Evolutionary conservation across 2,329 filamentous ascomycete genomes (phyloP).

Genomic region (Emydomyces testavorans): DNA sequence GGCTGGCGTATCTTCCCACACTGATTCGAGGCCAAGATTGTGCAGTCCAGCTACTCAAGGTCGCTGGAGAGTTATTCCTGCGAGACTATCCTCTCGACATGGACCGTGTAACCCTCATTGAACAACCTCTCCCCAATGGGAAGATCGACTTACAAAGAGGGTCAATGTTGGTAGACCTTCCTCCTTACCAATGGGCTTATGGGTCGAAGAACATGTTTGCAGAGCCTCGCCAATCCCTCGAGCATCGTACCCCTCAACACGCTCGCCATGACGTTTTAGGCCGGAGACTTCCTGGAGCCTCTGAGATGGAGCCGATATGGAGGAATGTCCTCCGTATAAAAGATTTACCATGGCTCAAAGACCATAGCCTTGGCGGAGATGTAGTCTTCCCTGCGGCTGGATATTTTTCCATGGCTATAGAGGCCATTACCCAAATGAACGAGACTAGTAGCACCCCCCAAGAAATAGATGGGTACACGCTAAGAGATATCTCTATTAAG

Average conservation of each 20-base stretch:
- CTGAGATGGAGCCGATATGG: constrained; percentile 28
- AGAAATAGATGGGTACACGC: not conserved
- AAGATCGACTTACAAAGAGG: not conserved
- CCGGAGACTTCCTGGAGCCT: constrained; percentile 21
- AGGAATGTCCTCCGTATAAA: constrained; percentile 29
- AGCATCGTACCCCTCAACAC: not conserved
- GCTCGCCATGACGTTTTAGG: constrained; percentile 20
- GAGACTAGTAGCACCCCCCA: not conserved
- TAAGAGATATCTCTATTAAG: not conserved
- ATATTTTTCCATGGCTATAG: constrained; percentile 35
- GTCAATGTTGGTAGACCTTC: constrained; percentile 11
- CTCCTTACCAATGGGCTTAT: constrained; percentile 17
- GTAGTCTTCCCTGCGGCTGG: constrained; percentile 36
- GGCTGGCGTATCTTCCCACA: constrained; percentile 1
- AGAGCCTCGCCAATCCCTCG: constrained; percentile 10
- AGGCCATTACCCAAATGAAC: constrained; percentile 24
- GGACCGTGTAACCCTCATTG: not conserved
- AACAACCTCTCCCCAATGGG: not conserved
- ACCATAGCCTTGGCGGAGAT: constrained; percentile 32
- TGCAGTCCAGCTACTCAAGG: constrained; percentile 1
- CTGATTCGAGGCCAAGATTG: constrained; percentile 9
- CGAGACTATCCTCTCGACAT: not conserved
- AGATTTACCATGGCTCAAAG: constrained; percentile 31
- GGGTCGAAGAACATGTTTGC: not conserved
- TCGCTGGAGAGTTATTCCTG: constrained; percentile 10